Conservation (phyloP, 2,329 filamentous ascomycete genomes). For the Aspergillus transmontanensis region DNA sequence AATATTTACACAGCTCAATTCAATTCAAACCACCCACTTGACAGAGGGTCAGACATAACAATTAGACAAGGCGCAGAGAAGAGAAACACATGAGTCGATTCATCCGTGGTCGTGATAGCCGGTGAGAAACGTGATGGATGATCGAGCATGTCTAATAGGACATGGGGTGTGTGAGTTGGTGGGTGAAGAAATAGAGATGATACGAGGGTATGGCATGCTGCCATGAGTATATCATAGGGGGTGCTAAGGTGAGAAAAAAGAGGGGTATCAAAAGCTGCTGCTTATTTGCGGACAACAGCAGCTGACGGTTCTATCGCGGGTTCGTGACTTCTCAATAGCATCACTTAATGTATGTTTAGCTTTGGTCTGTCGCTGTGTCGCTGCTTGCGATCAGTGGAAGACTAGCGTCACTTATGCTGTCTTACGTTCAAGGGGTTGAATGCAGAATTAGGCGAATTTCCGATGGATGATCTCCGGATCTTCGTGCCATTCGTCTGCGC, state of each 20-base stretch:
- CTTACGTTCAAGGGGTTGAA: background rate
- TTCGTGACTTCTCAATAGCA: conserved; percentile 8
- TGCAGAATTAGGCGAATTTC: conserved; percentile 74
- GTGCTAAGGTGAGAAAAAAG: conserved; percentile 6
- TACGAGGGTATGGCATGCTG: background rate
- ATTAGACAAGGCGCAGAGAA: background rate
- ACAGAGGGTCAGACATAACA: background rate
- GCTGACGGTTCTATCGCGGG: background rate
- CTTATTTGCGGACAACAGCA: conserved; percentile 9
- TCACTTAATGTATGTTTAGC: conserved; percentile 6
- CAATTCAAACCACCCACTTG: background rate
- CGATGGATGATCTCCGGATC: conserved; percentile 98
- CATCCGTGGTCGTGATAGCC: background rate
- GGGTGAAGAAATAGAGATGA: background rate
- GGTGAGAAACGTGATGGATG: background rate
- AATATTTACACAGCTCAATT: conserved; percentile 9
- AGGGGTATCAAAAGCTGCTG: conserved; percentile 35
- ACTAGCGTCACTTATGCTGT: background rate
- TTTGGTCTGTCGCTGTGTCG: background rate
- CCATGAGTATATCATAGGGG: background rate
- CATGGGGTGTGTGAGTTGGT: background rate
- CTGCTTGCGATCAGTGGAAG: background rate
- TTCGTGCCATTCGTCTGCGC: conserved; percentile 99
- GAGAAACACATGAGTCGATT: background rate
- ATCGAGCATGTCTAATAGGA: background rate